Conservation (phyloP, 306 rosid species). For the Fragaria ananassa region DNA sequence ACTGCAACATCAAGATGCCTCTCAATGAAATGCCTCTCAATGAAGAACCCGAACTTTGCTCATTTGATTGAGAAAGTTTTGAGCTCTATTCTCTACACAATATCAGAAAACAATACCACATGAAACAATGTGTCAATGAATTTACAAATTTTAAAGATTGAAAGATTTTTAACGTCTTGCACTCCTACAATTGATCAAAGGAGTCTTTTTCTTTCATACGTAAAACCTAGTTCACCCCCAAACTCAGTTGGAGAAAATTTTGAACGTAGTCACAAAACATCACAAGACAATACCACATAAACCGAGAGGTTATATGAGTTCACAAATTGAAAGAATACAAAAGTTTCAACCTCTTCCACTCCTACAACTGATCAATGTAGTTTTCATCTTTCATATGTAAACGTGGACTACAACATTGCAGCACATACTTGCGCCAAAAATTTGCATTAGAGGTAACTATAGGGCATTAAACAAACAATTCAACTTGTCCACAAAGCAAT, state of each 20-base stretch:
- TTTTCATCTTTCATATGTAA: background rate
- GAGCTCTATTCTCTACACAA: background rate
- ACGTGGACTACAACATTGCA: background rate
- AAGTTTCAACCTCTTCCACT: conserved; percentile 13
- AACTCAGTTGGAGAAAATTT: background rate
- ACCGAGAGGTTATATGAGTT: background rate
- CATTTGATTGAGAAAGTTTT: background rate
- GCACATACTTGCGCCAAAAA: background rate
- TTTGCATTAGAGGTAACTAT: background rate
- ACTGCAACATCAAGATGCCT: background rate
- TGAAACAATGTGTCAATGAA: background rate
- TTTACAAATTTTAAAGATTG: background rate
- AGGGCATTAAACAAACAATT: background rate
- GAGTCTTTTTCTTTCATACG: conserved; percentile 3
- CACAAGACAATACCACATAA: background rate
- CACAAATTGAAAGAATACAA: conserved; percentile 7
- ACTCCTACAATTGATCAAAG: background rate
- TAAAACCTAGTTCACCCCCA: background rate
- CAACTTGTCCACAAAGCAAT: conserved; percentile 7
- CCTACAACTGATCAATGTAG: background rate
- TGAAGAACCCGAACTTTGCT: background rate
- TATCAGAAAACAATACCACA: background rate
- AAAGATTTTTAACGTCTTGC: background rate
- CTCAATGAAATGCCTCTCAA: conserved; percentile 1
- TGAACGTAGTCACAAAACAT: background rate